Base-by-base conservation (phyloP, 2,329 filamentous ascomycete genomes). In the Colletotrichum siamense region DNA sequence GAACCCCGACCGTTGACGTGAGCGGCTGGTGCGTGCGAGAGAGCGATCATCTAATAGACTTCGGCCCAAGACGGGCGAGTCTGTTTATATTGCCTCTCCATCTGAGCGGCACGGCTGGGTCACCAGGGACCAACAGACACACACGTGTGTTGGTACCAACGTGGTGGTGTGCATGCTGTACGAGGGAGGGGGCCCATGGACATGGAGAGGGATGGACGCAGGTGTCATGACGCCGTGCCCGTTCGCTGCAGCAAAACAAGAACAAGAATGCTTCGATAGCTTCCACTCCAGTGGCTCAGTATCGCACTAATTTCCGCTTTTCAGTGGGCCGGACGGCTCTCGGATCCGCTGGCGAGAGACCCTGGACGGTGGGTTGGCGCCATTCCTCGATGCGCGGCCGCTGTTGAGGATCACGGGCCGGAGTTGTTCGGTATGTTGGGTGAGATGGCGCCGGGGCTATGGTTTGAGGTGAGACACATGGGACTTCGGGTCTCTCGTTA, bases 81-180 rank as follows among this genome's bases (percentile, higher is more conserved):
- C 28, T 73, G 74, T 76, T 73, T 76, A 76, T 76, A 73, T 73
- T 44, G 22, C 62, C 57, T 15, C 34, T 24, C 22, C 55, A 24
- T 44, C 22, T 9, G 52, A 39, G 34, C 3, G 18, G 22, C 32
- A 34, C 6, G 28, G 22, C 36, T 24, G 15, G n/a, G 44, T 59
- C 36, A 36, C 44, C 16, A n/a, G 61, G 28, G 64, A 30, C 73
- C 64, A 65, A 63, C 16, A 52, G 16, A 34, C 49, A 36, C 24
- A 71, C 65, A n/a, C 28, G 36, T 28, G 52, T 34, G 24, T 26
- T 52, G 69, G 61, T 36, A 24, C 61, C 63, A n/a, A 44, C 67
- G n/a, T 22, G 44, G 32, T 62, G 36, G 69, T 44, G 55, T 62
- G 52, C 16, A 73, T 63, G 52, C 62, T 66, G 39, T 16, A 22